Conservation (phyloP, 2,329 filamentous ascomycete genomes). For the Capronia americana region DNA sequence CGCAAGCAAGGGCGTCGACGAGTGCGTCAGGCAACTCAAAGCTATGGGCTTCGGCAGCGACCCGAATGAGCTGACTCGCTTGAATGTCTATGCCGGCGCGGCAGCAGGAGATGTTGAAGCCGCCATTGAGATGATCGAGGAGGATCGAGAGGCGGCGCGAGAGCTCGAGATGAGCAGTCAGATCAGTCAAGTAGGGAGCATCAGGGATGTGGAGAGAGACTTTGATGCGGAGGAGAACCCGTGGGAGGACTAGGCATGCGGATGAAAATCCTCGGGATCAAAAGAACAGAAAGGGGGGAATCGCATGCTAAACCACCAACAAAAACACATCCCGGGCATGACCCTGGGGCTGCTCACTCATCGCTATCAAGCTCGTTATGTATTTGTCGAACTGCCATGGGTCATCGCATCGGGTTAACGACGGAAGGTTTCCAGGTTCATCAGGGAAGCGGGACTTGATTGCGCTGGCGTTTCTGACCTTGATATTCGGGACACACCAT, state of each 20-base stretch:
- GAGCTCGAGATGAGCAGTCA: conserved; percentile 13
- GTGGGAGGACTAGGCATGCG: conserved; percentile 4
- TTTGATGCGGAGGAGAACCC: conserved; percentile 12
- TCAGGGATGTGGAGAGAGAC: conserved; percentile 7
- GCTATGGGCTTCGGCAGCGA: conserved; percentile 51
- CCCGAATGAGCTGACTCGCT: conserved; percentile 47
- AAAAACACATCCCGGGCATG: background rate
- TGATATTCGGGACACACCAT: background rate
- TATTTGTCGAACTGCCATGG: background rate
- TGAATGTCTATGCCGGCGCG: conserved; percentile 54
- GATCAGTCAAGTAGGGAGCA: background rate
- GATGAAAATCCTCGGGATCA: background rate
- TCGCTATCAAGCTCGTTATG: background rate
- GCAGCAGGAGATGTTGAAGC: conserved; percentile 51
- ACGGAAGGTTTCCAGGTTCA: background rate
- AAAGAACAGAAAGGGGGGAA: background rate
- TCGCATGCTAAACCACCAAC: background rate
- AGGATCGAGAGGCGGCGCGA: conserved; percentile 49
- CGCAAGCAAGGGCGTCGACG: conserved; percentile 29
- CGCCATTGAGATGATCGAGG: conserved; percentile 59
- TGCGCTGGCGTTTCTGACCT: background rate
- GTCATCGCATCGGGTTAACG: background rate
- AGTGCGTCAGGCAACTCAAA: conserved; percentile 50
- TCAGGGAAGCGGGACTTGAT: background rate
- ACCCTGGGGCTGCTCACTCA: background rate